These are phyloP conservation scores for Phaseolus coccineus DNA, from an alignment of 331 rosid genomes.

Conservation along the genomic window DNA sequence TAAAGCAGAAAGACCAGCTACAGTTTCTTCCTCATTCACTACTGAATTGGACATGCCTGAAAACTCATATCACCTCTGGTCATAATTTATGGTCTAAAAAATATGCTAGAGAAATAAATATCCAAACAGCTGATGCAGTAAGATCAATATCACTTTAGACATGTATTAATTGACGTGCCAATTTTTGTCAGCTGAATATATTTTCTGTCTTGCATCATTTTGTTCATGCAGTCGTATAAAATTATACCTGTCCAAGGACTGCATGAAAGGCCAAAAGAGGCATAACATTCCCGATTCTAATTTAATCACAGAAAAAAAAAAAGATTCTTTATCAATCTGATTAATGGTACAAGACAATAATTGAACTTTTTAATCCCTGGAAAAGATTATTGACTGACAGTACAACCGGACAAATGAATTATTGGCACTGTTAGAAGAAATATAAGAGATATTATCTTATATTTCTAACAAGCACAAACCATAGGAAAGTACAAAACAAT, in stretches of 20 bases:
- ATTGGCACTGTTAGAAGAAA: too few species aligned
- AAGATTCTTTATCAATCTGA: neutral
- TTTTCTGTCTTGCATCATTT: neutral
- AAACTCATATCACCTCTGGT: slow-evolving; percentile 26
- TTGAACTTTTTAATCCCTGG: neutral
- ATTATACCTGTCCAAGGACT: neutral
- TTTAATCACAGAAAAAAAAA: neutral
- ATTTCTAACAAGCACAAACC: neutral
- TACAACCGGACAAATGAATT: slow-evolving; percentile 3
- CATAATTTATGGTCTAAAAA: slow-evolving; percentile 63
- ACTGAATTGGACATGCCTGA: slow-evolving; percentile 64
- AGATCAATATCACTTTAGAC: neutral
- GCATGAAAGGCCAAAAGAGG: slow-evolving; percentile 1
- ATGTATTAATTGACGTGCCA: neutral
- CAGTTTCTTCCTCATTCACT: slow-evolving; percentile 59
- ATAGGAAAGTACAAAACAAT: neutral
- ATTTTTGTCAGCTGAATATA: neutral
- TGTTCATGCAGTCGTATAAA: neutral
- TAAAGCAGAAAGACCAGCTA: slow-evolving; percentile 61
- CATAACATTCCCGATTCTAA: neutral
- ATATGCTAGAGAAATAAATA: slow-evolving; percentile 38
- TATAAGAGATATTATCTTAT: too few species aligned
- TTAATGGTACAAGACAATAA: neutral
- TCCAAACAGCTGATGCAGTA: neutral
- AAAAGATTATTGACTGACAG: neutral